These are phyloP conservation scores for Epichloe uncinata DNA, from an alignment of 2,329 filamentous ascomycete genomes.

Conservation along the genomic window DNA sequence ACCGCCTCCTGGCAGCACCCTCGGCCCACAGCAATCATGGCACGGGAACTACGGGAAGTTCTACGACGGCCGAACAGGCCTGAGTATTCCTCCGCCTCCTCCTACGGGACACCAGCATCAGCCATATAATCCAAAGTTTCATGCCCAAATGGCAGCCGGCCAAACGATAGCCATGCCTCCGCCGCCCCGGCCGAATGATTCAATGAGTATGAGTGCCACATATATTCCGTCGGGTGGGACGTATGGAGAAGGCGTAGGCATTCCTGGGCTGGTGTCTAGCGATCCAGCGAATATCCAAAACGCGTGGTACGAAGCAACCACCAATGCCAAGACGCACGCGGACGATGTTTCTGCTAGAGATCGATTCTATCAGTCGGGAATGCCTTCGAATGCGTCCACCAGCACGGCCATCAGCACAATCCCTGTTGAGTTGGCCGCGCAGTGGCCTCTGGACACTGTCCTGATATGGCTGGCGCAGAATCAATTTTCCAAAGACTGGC, in stretches of 20 bases:
- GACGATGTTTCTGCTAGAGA: slow-evolving; percentile 32
- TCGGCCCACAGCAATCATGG: slow-evolving; percentile 33
- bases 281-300: slow-evolving; percentile 29
- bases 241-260: slow-evolving; percentile 83
- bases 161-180: slow-evolving; percentile 34
- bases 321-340: slow-evolving; percentile 27
- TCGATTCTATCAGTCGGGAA: slow-evolving; percentile 25
- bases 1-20: slow-evolving; percentile 34
- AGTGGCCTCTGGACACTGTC: slow-evolving; percentile 84
- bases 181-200: slow-evolving; percentile 32
- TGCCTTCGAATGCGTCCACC: slow-evolving; percentile 20
- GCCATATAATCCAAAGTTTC: slow-evolving; percentile 53
- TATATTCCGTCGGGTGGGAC: slow-evolving; percentile 67
- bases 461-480: slow-evolving; percentile 79
- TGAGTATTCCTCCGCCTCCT: slow-evolving; percentile 41
- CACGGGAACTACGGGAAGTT: slow-evolving; percentile 38
- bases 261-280: slow-evolving; percentile 55
- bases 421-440: slow-evolving; percentile 57
- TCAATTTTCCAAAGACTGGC: slow-evolving; percentile 88
- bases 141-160: slow-evolving; percentile 33
- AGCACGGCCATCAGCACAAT: slow-evolving; percentile 27
- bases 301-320: slow-evolving; percentile 19
- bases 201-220: slow-evolving; percentile 70
- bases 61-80: slow-evolving; percentile 34
- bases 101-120: slow-evolving; percentile 39